Evolutionary conservation across 345 rosid species (phyloP), one percentile per base, ranked within the genome.

Genomic region (Aegle marmelos): DNA sequence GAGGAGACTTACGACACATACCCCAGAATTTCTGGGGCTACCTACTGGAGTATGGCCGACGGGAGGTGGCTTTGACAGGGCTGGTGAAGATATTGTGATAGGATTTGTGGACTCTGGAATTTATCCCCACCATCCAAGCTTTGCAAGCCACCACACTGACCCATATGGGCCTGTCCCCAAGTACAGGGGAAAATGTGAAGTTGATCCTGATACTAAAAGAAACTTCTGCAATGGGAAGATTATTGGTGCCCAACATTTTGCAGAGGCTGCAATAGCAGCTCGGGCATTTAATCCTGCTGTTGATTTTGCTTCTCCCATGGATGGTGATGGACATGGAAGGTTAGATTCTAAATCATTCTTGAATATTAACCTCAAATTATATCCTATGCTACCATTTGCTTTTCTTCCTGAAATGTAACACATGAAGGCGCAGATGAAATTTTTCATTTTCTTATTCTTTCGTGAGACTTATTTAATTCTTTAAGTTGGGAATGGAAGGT

Each of bases 281-380:
- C 92, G 97, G 70, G 87, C 90, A 48, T 94, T 96, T 82, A 94
- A 94, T 86, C 97, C 98, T 58, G 83, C 87, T 45, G 75, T 91
- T 67, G 98, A 96, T 88, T 94, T 77, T 87, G 97, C 95, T 86
- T 96, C 98, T 72, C 98, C 99, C 54, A 58, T 96, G 94, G 99
- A 96, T 91, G 98, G 98, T 31, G 99, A 96, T 89, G 99, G 99
- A 76, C 98, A 96, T 86, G 98, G 98, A 88, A 96, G 99, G 98
- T 94, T 74, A 68, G 90, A 74, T 39, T 53, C 59, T 50, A 27
- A 30, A 39, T 9, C 21, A 9, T 59, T 56, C 76, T 70, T 61
- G 34, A 31, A 39, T 69, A 59, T 48, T 22, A n/a, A 64, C 59
- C n/a, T 66, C 30, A 31, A 64, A 54, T 27, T 76, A 76, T 45